These are phyloP conservation scores for Diaporthe humulicola DNA, from an alignment of 2,329 filamentous ascomycete genomes.

Conservation along the genomic window DNA sequence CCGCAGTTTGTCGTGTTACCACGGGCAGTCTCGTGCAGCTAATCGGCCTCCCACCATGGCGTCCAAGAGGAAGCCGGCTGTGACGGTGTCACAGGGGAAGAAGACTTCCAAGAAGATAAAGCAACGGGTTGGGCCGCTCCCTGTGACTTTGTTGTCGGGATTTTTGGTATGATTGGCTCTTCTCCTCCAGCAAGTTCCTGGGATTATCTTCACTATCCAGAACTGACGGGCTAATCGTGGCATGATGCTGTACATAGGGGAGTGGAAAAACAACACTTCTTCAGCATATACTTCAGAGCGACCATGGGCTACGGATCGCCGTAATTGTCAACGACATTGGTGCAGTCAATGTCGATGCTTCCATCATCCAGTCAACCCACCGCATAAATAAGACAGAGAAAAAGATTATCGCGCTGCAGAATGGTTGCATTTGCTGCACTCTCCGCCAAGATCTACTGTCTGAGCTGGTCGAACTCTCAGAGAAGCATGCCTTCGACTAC, in stretches of 20 bases:
- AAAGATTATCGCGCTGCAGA: slow-evolving; percentile 77
- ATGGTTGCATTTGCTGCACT: slow-evolving; percentile 83
- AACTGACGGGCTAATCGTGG: not conserved
- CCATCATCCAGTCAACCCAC: slow-evolving; percentile 66
- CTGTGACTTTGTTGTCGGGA: slow-evolving; percentile 72
- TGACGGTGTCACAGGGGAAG: not conserved
- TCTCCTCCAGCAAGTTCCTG: not conserved
- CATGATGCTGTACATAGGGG: slow-evolving; percentile 58
- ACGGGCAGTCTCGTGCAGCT: too few relatives aligned
- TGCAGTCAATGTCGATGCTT: slow-evolving; percentile 72
- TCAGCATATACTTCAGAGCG: slow-evolving; percentile 75
- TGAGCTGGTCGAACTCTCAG: slow-evolving; percentile 75
- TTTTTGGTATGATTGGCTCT: slow-evolving; percentile 60
- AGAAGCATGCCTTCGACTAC: slow-evolving; percentile 76
- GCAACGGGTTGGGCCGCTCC: slow-evolving; percentile 53
- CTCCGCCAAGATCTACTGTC: slow-evolving; percentile 78
- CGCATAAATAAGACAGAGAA: slow-evolving; percentile 71
- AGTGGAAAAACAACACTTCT: slow-evolving; percentile 80
- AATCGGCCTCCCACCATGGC: not conserved
- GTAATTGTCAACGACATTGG: slow-evolving; percentile 82
- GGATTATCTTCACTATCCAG: too few relatives aligned
- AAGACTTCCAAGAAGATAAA: not conserved
- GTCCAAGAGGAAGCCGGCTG: slow-evolving; percentile 5
- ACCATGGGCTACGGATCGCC: slow-evolving; percentile 77
- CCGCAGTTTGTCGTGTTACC: not conserved